Evolutionary conservation across 805 yeast genomes (phyloP).

Genomic region (Wickerhamomyces strasburgensis): DNA sequence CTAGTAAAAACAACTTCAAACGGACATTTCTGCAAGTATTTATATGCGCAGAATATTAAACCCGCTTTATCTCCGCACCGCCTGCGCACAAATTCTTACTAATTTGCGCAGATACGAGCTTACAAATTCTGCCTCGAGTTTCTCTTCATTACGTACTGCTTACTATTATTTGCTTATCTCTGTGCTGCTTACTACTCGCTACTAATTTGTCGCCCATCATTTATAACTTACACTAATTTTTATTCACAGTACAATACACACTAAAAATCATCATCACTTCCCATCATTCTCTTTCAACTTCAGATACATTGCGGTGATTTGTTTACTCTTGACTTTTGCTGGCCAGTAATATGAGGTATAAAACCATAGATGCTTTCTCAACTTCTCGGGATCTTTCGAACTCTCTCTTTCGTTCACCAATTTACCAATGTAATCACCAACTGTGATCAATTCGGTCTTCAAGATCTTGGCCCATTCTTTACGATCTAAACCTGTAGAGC

Average conservation of each 20-base stretch:
- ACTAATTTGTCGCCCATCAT: too few species aligned
- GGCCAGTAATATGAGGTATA: conserved; percentile 89
- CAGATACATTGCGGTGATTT: conserved; percentile 72
- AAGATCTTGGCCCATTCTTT: conserved; percentile 73
- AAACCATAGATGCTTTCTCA: conserved; percentile 71
- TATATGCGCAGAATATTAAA: too few species aligned
- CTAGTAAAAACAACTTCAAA: too few species aligned
- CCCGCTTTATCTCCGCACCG: too few species aligned
- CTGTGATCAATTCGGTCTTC: conserved; percentile 59
- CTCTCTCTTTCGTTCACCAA: conserved; percentile 26
- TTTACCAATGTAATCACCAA: conserved; percentile 65
- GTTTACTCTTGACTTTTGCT: conserved; percentile 66
- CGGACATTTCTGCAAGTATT: too few species aligned
- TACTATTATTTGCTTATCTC: too few species aligned
- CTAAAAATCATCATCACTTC: not conserved
- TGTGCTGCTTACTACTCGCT: too few species aligned
- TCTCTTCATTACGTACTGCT: too few species aligned
- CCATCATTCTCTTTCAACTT: conserved; percentile 36
- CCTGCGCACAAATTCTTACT: too few species aligned
- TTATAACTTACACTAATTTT: too few species aligned
- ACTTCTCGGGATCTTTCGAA: conserved; percentile 32
- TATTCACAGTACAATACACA: not conserved
- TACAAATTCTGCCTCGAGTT: too few species aligned
- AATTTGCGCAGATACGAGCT: too few species aligned
- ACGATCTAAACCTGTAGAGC: conserved; percentile 67